These are phyloP conservation scores for Magnusiomyces magnusii DNA, from an alignment of 1,139 yeast species.

Conservation along the genomic window DNA sequence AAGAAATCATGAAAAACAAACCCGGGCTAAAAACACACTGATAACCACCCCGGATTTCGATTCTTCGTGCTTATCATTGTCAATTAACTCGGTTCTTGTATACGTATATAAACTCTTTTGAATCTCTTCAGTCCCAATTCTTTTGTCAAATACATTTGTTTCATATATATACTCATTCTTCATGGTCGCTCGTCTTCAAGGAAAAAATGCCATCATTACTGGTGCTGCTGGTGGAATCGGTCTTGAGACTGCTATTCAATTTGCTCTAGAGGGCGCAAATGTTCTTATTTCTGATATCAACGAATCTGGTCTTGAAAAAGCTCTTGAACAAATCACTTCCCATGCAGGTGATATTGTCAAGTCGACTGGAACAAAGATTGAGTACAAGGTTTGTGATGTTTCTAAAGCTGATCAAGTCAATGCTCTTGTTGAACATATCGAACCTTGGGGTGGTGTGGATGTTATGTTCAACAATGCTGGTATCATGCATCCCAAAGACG, in stretches of 20 bases:
- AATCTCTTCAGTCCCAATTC: no score
- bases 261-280: constrained; percentile 38
- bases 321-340: constrained; percentile 17
- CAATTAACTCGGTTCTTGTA: no score
- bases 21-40: no score
- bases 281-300: constrained; percentile 57
- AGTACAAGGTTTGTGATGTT: constrained; percentile 30
- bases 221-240: constrained; percentile 54
- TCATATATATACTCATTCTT: constrained; percentile 3
- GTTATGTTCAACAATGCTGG: constrained; percentile 69
- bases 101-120: no score
- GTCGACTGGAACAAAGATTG: constrained; percentile 20
- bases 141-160: no score
- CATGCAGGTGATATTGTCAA: neutral
- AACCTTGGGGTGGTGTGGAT: constrained; percentile 49
- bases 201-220: constrained; percentile 51
- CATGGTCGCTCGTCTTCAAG: constrained; percentile 41
- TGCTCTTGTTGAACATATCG: constrained; percentile 32
- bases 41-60: no score
- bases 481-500: constrained; percentile 67
- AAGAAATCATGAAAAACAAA: no score
- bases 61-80: no score
- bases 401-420: constrained; percentile 33
- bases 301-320: constrained; percentile 28
- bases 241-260: constrained; percentile 35